Evolutionary conservation across 176 grass and related monocot genomes (phyloP), one percentile per base, ranked within the genome.

Genomic region (Elaeis guineensis): DNA sequence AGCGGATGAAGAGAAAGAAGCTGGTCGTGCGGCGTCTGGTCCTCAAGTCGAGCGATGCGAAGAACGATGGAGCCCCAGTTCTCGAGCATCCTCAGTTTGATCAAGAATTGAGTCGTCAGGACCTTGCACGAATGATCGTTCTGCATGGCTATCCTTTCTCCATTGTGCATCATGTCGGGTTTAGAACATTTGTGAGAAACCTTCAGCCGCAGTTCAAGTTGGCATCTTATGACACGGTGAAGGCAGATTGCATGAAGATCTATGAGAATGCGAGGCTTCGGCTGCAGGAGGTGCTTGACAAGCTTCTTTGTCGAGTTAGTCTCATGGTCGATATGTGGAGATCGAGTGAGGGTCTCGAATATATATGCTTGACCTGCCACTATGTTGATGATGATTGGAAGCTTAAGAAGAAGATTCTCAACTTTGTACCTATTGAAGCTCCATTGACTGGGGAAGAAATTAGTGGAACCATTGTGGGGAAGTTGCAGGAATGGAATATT

Each of bases 301-400:
- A 85, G 52, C 72, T 77, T 52, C 84, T 82, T 52, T 73, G 69
- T 30, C 76, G 87, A 39, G 67, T 98, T 54, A 91, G 84, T 59
- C 75, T 98, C 64, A 92, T 87, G n/a, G 79, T 89, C 48, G 93
- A 92, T 61, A 85, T 82, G 72, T 98, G 93, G 93, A 76, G 76
- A 17, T 92, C 93, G 6, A 85, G 70, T 70, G 70, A 72, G 20
- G 87, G 83, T 51, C 75, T 67, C 51, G 81, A 89, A 29, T 98
- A 83, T 53, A 57, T 98, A 70, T 98, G 87, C 74, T 75, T 98
- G 67, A 98, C 84, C 35, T 89, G 87, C 72, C 87, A 98, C 71
- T 92, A 85, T 59, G 82, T 98, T 72, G 87, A 97, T 61, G 75
- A 87, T 54, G 87, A 98, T 49, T 98, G 93, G 93, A 91, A 85